These are phyloP conservation scores for Trypanosoma platydactyli DNA, from an alignment of 208 protist genomes.

Conservation along the genomic window DNA sequence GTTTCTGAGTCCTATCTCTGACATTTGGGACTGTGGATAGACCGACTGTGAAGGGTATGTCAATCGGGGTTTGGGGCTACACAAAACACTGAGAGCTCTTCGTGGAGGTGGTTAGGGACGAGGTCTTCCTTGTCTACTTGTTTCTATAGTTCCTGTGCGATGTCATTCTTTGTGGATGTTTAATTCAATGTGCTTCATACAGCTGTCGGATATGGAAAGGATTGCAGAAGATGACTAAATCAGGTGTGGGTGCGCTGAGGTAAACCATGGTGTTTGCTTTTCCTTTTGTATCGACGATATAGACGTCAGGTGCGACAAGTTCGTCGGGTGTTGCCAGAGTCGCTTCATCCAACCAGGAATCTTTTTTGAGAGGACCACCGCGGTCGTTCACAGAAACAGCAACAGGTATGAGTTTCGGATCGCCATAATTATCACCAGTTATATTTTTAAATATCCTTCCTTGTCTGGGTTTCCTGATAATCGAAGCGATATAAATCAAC, in stretches of 20 bases:
- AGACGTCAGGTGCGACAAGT: constrained; percentile 48
- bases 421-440: too few species aligned
- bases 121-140: background rate
- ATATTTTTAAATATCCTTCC: too few species aligned
- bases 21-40: too few species aligned
- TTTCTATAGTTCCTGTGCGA: background rate
- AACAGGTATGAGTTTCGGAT: too few species aligned
- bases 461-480: too few species aligned
- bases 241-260: constrained; percentile 41
- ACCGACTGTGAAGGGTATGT: too few species aligned
- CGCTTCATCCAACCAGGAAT: constrained; percentile 43
- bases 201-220: constrained; percentile 9
- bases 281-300: constrained; percentile 30
- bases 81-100: background rate
- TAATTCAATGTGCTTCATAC: background rate
- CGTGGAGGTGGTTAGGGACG: background rate
- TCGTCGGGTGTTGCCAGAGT: constrained; percentile 49
- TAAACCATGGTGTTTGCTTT: constrained; percentile 52
- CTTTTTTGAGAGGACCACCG: background rate
- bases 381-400: background rate
- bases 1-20: background rate
- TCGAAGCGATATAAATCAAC: too few species aligned
- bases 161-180: background rate
- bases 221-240: constrained; percentile 57
- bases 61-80: too few species aligned